Evolutionary conservation across 805 yeast species (phyloP), one percentile per base, ranked within the genome.

Genomic region (Ogataea populi-albae): DNA sequence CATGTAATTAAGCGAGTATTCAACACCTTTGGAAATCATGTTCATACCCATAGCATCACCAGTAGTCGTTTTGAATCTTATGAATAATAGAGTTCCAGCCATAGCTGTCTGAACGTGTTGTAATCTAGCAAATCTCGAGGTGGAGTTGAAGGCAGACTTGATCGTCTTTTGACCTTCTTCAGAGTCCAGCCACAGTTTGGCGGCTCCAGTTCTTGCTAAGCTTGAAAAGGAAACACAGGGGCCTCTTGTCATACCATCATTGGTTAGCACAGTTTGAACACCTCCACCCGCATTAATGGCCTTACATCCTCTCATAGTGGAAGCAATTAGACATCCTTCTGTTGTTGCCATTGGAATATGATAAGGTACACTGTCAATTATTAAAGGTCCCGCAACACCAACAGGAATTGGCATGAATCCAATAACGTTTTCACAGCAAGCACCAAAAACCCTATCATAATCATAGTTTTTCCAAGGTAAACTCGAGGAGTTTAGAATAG

Each of bases 31-130:
- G 19, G 98, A 91, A 43, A 93, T 93, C 99, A 93, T 93, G 62
- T 93, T 93, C 99, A 93, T 93, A 47, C 99, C 99, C 99, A 93
- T 93, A 14, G 99, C 99, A 69, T 93, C 99, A 63, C 99, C 99
- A 14, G 99, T 93, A 25, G 96, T 88, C n/a, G 99, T 94, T 60
- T 89, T 79, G 71, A 93, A 93, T 56, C 99, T 79, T 51, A 93
- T 82, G 55, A 77, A 93, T 52, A 93, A 70, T 50, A 84, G 70
- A 32, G 83, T 83, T 20, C 99, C 98, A 12, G 99, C 98, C 61
- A 91, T 69, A 3, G 98, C 95, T 12, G 97, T 87, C 62, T 87
- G 85, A 47, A 91, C 70, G 50, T 84, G 84, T 62, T 86, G 95
- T 54, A 93, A 75, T 56, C 96, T 79, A 12, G 99, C 99, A 66